Conservation (phyloP, 257 asterid genomes). For the Thymus quinquecostatus region DNA sequence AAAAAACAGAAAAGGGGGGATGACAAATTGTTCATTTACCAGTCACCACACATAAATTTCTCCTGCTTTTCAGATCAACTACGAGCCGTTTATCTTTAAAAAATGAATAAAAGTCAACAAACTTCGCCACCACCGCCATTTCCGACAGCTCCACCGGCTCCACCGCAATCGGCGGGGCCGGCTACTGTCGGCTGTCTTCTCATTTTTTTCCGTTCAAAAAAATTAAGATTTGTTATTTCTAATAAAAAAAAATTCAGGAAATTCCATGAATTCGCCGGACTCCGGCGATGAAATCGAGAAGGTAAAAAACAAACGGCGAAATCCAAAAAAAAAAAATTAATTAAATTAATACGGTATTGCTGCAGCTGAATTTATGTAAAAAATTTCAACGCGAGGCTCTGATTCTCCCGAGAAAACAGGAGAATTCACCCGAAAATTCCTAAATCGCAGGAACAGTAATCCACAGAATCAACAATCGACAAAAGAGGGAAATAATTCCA, state of each 20-base stretch:
- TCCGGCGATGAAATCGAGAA: no score
- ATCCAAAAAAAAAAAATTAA: no score
- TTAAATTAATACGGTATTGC: no score
- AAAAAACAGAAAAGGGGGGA: neutral
- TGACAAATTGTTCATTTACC: neutral
- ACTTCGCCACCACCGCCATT: slow-evolving; percentile 12
- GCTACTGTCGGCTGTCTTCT: neutral
- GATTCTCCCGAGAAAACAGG: no score
- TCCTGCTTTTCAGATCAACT: neutral
- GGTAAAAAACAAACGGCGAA: no score
- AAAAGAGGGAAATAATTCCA: no score
- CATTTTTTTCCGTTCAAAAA: neutral
- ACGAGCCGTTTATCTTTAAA: neutral
- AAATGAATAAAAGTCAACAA: slow-evolving; percentile 1
- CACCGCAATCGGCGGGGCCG: neutral
- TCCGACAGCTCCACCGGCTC: slow-evolving; percentile 9
- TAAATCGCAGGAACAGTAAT: no score
- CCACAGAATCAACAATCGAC: no score
- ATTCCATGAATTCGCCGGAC: no score
- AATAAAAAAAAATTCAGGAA: neutral
- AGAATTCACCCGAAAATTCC: no score
- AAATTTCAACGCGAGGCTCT: no score
- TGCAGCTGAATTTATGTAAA: no score
- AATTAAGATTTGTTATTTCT: neutral
- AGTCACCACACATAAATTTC: neutral